Conservation (phyloP, 805 yeast species). For the Candida anglica region DNA sequence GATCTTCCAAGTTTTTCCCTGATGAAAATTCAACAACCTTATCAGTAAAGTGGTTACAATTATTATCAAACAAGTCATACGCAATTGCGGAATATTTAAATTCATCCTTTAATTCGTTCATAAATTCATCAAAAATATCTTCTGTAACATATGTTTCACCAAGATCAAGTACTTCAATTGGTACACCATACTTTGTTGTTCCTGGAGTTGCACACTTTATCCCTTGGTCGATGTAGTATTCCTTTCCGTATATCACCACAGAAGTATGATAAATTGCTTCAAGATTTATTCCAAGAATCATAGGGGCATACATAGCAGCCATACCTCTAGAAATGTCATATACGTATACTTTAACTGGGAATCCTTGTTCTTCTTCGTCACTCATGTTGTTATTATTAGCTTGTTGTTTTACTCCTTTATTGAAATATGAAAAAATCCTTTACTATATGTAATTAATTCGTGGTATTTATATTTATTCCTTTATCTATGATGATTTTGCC, state of each 20-base stretch:
- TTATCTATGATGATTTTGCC: too few species aligned
- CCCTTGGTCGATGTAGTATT: conserved; percentile 59
- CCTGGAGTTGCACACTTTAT: conserved; percentile 47
- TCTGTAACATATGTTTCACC: conserved; percentile 50
- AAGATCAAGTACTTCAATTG: conserved; percentile 48
- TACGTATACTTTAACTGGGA: conserved; percentile 50
- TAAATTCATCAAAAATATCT: conserved; percentile 51
- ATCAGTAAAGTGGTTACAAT: conserved; percentile 66
- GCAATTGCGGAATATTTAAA: conserved; percentile 40
- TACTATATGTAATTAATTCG: too few species aligned
- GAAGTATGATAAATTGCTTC: conserved; percentile 71
- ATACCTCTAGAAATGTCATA: conserved; percentile 63
- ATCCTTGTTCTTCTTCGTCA: conserved; percentile 16
- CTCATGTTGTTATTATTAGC: conserved; percentile 1
- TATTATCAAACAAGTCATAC: conserved; percentile 58
- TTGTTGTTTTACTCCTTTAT: conserved; percentile 2
- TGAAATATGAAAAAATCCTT: too few species aligned
- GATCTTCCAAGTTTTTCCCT: conserved; percentile 50
- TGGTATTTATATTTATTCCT: too few species aligned
- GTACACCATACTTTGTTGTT: conserved; percentile 54
- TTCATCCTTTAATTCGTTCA: conserved; percentile 44
- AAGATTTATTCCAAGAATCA: conserved; percentile 47
- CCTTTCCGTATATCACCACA: conserved; percentile 50
- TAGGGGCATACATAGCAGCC: conserved; percentile 48
- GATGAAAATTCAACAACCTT: conserved; percentile 54